Conservation (phyloP, 768 basidiomycete genomes). For the Lyophyllum decastes region DNA sequence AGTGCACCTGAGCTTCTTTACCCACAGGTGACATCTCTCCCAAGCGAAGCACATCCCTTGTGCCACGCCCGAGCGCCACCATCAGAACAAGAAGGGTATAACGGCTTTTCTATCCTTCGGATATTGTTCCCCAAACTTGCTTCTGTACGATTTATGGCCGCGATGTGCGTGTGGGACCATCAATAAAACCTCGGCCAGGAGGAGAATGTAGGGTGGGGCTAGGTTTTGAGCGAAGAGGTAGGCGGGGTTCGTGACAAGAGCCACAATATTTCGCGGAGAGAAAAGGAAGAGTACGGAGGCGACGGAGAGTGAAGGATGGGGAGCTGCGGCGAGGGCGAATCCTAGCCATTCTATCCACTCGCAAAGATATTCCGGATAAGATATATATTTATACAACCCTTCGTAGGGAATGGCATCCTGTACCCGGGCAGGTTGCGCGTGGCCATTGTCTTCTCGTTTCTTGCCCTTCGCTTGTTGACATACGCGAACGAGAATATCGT, state of each 20-base stretch:
- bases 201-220: slow-evolving; percentile 79
- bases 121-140: slow-evolving; percentile 70
- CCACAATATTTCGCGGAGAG: slow-evolving; percentile 14
- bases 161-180: slow-evolving; percentile 83
- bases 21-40: neutral
- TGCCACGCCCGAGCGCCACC: neutral
- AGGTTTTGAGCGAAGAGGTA: slow-evolving; percentile 42
- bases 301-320: slow-evolving; percentile 37
- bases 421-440: slow-evolving; percentile 20
- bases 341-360: slow-evolving; percentile 95
- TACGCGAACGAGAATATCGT: slow-evolving; percentile 84
- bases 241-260: slow-evolving; percentile 21
- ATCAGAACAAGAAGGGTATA: slow-evolving; percentile 71
- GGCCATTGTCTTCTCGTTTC: slow-evolving; percentile 26
- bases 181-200: slow-evolving; percentile 63
- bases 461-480: slow-evolving; percentile 57
- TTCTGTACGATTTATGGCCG: slow-evolving; percentile 84
- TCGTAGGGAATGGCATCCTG: slow-evolving; percentile 67
- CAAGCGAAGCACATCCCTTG: neutral
- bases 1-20: neutral
- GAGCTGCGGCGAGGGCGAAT: slow-evolving; percentile 74
- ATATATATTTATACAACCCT: slow-evolving; percentile 70
- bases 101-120: slow-evolving; percentile 75
- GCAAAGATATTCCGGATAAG: slow-evolving; percentile 90
- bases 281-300: slow-evolving; percentile 12